A percentile compares a stretch with the other conserved stretches of the same genome.
phyloP scores from a whole-genome alignment of 495 filamentous ascomycete genomes.

The Tuber borchii region DNA sequence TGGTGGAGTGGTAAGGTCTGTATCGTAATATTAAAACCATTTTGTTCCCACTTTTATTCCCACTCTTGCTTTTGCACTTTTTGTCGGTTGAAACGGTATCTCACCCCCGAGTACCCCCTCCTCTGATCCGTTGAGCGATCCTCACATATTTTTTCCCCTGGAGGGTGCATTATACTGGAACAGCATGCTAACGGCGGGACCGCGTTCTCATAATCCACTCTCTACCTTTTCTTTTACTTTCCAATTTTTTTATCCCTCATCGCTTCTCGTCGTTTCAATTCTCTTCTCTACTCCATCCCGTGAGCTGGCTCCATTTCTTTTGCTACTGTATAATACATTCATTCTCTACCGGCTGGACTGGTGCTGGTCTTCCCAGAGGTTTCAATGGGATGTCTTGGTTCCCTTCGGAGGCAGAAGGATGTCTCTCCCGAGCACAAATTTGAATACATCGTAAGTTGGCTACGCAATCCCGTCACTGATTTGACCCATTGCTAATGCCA shows the following conservation, averaged over 20 bases:
- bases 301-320: background rate
- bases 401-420: constrained; percentile 59
- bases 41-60: background rate
- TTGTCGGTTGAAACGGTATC: background rate
- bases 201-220: background rate
- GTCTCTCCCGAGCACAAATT: constrained; percentile 77
- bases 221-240: background rate
- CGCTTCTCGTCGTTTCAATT: background rate
- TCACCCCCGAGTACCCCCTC: background rate
- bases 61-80: background rate
- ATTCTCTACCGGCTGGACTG: background rate
- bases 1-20: no score
- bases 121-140: background rate
- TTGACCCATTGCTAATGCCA: constrained; percentile 15
- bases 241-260: background rate
- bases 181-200: background rate
- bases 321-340: background rate
- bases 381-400: constrained; percentile 67
- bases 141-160: background rate
- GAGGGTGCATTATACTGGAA: background rate
- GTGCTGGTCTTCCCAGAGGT: background rate
- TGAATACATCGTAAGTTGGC: constrained; percentile 75
- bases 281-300: background rate
- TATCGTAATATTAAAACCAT: background rate
- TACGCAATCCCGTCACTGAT: background rate